These are phyloP conservation scores for Pyropia haitanensis DNA, from an alignment of 23 red algal species.

Conservation along the genomic window DNA sequence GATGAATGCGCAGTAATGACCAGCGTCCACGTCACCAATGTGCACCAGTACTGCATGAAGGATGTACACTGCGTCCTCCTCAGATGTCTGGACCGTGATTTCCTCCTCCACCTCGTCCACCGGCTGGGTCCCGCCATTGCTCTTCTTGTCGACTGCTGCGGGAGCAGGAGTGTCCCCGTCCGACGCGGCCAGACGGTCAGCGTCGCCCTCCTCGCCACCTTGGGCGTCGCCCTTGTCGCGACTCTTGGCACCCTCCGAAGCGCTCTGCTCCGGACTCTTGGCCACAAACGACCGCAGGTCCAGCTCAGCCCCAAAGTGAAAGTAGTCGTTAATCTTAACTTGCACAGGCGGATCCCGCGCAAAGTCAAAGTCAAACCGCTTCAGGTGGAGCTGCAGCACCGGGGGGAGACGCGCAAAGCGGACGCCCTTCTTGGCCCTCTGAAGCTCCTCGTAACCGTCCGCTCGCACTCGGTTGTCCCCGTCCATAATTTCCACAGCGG, in stretches of 20 bases:
- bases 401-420: constrained; percentile 84
- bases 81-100: too few relatives aligned
- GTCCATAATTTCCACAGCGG: constrained; percentile 95
- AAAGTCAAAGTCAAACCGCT: constrained; percentile 93
- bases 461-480: constrained; percentile 97
- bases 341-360: constrained; percentile 31
- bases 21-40: constrained; percentile 92
- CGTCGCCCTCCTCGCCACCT: too few relatives aligned
- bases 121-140: constrained; percentile 25
- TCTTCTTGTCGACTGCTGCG: constrained; percentile 10
- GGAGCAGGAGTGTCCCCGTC: not conserved
- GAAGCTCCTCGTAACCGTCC: constrained; percentile 81
- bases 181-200: not conserved
- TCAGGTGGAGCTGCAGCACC: constrained; percentile 92
- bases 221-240: too few relatives aligned
- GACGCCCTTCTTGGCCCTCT: constrained; percentile 84
- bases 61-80: constrained; percentile 46
- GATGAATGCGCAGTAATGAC: constrained; percentile 96
- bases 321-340: constrained; percentile 98
- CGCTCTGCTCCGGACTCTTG: not conserved
- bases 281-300: constrained; percentile 73
- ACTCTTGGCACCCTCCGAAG: not conserved
- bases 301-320: constrained; percentile 69
- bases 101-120: too few relatives aligned
- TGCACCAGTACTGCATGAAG: constrained; percentile 95